Base-by-base conservation (phyloP, 805 yeast genomes). In the Ogataea saltuana region DNA sequence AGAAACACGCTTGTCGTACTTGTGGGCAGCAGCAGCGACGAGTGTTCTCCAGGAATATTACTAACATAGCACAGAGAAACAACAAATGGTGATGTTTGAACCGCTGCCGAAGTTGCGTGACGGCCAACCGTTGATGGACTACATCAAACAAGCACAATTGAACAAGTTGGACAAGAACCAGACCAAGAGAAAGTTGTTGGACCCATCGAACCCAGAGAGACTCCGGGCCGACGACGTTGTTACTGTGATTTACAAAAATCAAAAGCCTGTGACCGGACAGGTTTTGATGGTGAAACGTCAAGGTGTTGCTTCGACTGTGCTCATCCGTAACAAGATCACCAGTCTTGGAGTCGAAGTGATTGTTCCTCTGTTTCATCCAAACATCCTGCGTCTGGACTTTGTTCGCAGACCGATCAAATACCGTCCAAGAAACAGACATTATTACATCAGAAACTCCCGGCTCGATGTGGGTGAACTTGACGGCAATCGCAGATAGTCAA, bases 281-380 rank as follows among this genome's bases (percentile, higher is more conserved):
- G 78, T 89, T 1, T 68, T 91, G 42, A 89, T 86, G 41, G 74
- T 89, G 44, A 85, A 84, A 59, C 77, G 90, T 59, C 74, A 80
- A 49, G 82, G 80, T 29, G 67, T 85, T 33, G 88, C 86, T 33
- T 77, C 95, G 13, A 83, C 85, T 47, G 67, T 91, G n/a, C 68
- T 88, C 43, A 64, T 91, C 50, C 82, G 99, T 72, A 88, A 89
- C 61, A 88, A 85, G 60, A 72, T 88, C 54, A 75, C 83, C 49
- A 85, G 85, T 54, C 68, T 87, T n/a, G 95, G 95, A 44, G 91
- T 88, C 38, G 98, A 91, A 59, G 69, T 83, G 49, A 74, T 91
- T 49, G 78, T 89, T 36, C 90, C 91, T 21, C 67, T 91, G 19
- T 91, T 74, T 70, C 85, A 84, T 49, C 97, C 97, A 6, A 71